phyloP scores from a whole-genome alignment of 495 filamentous ascomycete genomes.

The Penicillium parvum region DNA sequence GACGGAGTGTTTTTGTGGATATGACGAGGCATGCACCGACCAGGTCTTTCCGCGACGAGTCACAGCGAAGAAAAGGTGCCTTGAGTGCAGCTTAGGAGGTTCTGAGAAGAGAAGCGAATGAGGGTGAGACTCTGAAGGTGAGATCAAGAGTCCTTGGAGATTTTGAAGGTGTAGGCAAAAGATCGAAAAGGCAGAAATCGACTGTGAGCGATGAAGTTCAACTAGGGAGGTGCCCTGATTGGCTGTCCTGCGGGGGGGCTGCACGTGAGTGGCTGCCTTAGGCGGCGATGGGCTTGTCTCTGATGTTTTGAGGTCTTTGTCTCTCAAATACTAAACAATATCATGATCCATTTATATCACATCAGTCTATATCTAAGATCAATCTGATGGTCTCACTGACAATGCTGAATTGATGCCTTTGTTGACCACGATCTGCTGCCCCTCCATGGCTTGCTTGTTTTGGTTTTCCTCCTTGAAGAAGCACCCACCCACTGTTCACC shows the following conservation, averaged over 20 bases:
- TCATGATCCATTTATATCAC: no score
- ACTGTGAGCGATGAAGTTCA: conserved; percentile 18
- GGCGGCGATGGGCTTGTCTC: conserved; percentile 3
- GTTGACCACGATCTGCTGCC: conserved; percentile 1
- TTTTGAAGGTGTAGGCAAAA: conserved; percentile 5
- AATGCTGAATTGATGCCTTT: no score
- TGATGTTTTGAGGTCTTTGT: not conserved
- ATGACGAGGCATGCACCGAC: conserved; percentile 42
- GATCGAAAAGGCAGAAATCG: conserved; percentile 16
- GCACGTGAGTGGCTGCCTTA: conserved; percentile 10
- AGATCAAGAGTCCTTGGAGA: not conserved
- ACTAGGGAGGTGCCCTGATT: conserved; percentile 15
- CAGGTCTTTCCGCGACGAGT: conserved; percentile 29
- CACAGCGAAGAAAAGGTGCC: conserved; percentile 28
- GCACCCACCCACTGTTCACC: conserved; percentile 15
- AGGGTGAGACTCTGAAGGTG: not conserved
- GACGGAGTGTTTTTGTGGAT: conserved; percentile 40
- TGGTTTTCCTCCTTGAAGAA: conserved; percentile 41
- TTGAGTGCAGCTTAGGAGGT: conserved; percentile 17
- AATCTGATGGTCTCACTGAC: no score
- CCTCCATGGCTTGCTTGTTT: conserved; percentile 37
- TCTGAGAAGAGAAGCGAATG: conserved; percentile 4
- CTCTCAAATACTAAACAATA: no score
- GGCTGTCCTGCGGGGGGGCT: conserved; percentile 2
- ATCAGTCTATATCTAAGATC: no score